Percentiles rank a stretch among this genome's conserved stretches.
These are phyloP conservation scores for Leersia perrieri DNA, from an alignment of 176 grass and related monocot species.

Conservation along the genomic window DNA sequence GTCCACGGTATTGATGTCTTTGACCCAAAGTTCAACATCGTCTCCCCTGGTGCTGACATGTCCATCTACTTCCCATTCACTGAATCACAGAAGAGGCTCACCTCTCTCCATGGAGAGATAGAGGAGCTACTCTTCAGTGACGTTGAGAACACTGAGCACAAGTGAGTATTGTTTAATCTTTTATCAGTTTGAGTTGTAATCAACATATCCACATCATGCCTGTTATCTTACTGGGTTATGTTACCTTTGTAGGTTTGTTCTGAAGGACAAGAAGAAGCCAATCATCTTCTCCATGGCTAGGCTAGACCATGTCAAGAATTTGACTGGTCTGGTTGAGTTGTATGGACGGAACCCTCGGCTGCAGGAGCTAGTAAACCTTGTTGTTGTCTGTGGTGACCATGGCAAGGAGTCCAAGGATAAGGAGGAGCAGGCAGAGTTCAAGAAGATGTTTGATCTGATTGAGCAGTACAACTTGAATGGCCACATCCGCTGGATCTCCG, in stretches of 20 bases:
- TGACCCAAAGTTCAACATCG: slow-evolving; percentile 83
- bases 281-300: slow-evolving; percentile 87
- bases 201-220: neutral
- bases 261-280: slow-evolving; percentile 66
- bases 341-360: slow-evolving; percentile 50
- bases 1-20: slow-evolving; percentile 89
- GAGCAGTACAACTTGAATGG: slow-evolving; percentile 60
- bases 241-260: slow-evolving; percentile 45
- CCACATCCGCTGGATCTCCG: slow-evolving; percentile 71
- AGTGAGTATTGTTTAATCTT: slow-evolving; percentile 30
- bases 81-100: slow-evolving; percentile 61
- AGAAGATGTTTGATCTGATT: slow-evolving; percentile 68
- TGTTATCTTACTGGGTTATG: slow-evolving; percentile 2
- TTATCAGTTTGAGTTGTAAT: slow-evolving; percentile 6
- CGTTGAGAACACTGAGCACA: slow-evolving; percentile 61
- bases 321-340: slow-evolving; percentile 69
- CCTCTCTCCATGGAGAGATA: slow-evolving; percentile 69
- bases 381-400: slow-evolving; percentile 70
- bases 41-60: slow-evolving; percentile 71
- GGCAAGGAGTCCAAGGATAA: slow-evolving; percentile 72
- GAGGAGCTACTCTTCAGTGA: slow-evolving; percentile 64
- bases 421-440: slow-evolving; percentile 68
- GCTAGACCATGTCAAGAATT: slow-evolving; percentile 72
- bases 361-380: slow-evolving; percentile 65
- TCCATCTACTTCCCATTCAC: slow-evolving; percentile 77